phyloP scores from a whole-genome alignment of 1,284 basidiomycete genomes.

The Exobasidium rhododendri region DNA sequence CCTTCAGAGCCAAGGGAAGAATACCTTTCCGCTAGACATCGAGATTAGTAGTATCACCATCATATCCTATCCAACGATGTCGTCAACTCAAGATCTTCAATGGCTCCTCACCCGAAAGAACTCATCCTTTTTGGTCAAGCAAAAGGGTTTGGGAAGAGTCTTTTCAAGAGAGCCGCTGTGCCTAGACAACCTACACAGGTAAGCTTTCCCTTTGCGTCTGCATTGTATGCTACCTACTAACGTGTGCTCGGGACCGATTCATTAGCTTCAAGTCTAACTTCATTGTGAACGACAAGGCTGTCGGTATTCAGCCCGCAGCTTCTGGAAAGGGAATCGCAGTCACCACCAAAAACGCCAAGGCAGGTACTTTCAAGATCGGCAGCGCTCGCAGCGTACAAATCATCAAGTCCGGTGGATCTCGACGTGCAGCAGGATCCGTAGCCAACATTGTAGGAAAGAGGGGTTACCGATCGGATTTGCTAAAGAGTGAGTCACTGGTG shows the following conservation, averaged over 20 bases:
- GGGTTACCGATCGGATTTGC: slow-evolving; percentile 51
- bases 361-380: slow-evolving; percentile 30
- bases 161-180: slow-evolving; percentile 53
- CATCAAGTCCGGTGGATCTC: slow-evolving; percentile 41
- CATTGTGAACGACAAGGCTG: slow-evolving; percentile 50
- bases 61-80: slow-evolving; percentile 22
- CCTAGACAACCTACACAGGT: slow-evolving; percentile 50
- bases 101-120: slow-evolving; percentile 51
- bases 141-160: slow-evolving; percentile 50
- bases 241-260: too few species aligned
- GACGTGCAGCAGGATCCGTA: slow-evolving; percentile 45
- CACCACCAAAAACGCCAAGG: slow-evolving; percentile 50
- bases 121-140: slow-evolving; percentile 52
- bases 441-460: slow-evolving; percentile 48
- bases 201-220: too few species aligned
- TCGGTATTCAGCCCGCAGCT: slow-evolving; percentile 39
- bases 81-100: slow-evolving; percentile 48
- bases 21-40: background rate
- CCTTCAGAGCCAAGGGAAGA: background rate
- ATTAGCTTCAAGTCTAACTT: slow-evolving; percentile 51
- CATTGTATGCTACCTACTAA: too few species aligned
- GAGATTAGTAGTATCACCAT: background rate
- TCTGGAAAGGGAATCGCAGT: slow-evolving; percentile 42
- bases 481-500: slow-evolving; percentile 40
- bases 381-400: slow-evolving; percentile 19